Percentiles rank a stretch among this genome's conserved stretches.
Evolutionary conservation across 2,329 filamentous ascomycete genomes (phyloP).

Genomic region (Phoma sp.): DNA sequence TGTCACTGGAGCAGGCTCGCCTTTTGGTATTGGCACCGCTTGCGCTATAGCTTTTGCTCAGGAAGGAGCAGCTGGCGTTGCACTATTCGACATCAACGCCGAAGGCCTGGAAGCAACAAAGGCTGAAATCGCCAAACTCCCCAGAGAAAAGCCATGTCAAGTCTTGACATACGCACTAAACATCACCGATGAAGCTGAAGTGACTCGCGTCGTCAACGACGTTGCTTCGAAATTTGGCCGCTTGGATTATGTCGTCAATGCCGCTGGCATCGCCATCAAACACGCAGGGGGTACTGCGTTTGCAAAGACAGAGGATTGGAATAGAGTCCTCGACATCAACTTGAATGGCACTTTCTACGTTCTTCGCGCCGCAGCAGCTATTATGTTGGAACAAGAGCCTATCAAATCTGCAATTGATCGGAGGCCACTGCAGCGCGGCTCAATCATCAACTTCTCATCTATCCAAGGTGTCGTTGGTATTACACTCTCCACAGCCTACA

Average conservation of each 20-base stretch:
- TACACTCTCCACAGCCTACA: slow-evolving; percentile 46
- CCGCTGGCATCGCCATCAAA: slow-evolving; percentile 51
- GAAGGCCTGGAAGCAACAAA: slow-evolving; percentile 22
- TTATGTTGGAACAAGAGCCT: slow-evolving; percentile 56
- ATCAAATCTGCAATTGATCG: slow-evolving; percentile 50
- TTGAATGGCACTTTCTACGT: slow-evolving; percentile 55
- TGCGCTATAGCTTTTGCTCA: slow-evolving; percentile 28
- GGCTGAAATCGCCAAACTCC: slow-evolving; percentile 16
- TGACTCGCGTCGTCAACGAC: slow-evolving; percentile 33
- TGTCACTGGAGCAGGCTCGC: slow-evolving; percentile 23
- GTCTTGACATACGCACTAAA: slow-evolving; percentile 24
- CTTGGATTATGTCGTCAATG: slow-evolving; percentile 54
- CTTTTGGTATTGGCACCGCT: slow-evolving; percentile 44
- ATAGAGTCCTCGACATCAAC: slow-evolving; percentile 54
- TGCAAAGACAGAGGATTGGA: slow-evolving; percentile 49
- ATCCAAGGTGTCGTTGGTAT: slow-evolving; percentile 53
- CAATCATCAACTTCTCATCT: slow-evolving; percentile 50
- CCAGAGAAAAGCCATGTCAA: neutral
- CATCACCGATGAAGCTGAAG: slow-evolving; percentile 43
- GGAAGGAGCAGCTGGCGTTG: slow-evolving; percentile 29
- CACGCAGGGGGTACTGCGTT: slow-evolving; percentile 50
- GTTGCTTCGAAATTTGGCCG: slow-evolving; percentile 45
- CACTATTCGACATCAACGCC: slow-evolving; percentile 27
- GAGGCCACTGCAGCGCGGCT: slow-evolving; percentile 37
- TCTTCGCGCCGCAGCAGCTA: slow-evolving; percentile 49